These are phyloP conservation scores for Teunomyces panamensis DNA, from an alignment of 805 yeast species.

Conservation along the genomic window DNA sequence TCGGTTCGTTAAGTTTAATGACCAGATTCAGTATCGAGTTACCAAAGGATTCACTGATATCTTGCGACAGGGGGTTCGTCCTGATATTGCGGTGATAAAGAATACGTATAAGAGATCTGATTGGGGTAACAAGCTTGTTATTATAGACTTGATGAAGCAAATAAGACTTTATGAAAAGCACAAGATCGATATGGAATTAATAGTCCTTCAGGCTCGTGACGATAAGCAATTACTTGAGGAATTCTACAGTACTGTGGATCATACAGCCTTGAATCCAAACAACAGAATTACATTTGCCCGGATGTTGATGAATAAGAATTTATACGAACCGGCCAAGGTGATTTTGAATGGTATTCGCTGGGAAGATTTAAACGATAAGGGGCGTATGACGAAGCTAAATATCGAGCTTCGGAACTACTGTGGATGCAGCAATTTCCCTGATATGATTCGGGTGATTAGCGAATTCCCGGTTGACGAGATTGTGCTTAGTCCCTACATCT, in stretches of 20 bases:
- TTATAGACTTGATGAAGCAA: slow-evolving; percentile 21
- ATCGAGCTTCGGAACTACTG: slow-evolving; percentile 23
- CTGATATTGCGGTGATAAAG: slow-evolving; percentile 30
- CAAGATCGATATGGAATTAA: slow-evolving; percentile 15
- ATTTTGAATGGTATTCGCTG: slow-evolving; percentile 20
- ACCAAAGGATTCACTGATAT: slow-evolving; percentile 32
- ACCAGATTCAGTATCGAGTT: slow-evolving; percentile 29
- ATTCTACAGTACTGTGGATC: slow-evolving; percentile 11
- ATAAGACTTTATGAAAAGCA: slow-evolving; percentile 11
- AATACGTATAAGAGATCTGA: slow-evolving; percentile 30
- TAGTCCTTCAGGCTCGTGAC: slow-evolving; percentile 16
- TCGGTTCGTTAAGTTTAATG: slow-evolving; percentile 12
- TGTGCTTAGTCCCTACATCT: slow-evolving; percentile 31
- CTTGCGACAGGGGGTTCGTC: slow-evolving; percentile 33
- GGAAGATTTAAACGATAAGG: slow-evolving; percentile 24
- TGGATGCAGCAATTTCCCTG: slow-evolving; percentile 15
- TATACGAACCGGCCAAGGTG: slow-evolving; percentile 20
- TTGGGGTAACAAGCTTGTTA: slow-evolving; percentile 17
- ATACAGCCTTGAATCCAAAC: slow-evolving; percentile 14
- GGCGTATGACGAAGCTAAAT: slow-evolving; percentile 25
- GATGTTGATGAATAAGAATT: slow-evolving; percentile 26
- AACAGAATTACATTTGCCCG: slow-evolving; percentile 28
- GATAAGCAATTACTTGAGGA: slow-evolving; percentile 14
- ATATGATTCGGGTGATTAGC: slow-evolving; percentile 18
- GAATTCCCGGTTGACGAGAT: slow-evolving; percentile 31